A percentile compares a stretch with the other conserved stretches of the same genome.
phyloP scores from a whole-genome alignment of 1,139 yeast species.

The Arxiozyma slooffiae region DNA sequence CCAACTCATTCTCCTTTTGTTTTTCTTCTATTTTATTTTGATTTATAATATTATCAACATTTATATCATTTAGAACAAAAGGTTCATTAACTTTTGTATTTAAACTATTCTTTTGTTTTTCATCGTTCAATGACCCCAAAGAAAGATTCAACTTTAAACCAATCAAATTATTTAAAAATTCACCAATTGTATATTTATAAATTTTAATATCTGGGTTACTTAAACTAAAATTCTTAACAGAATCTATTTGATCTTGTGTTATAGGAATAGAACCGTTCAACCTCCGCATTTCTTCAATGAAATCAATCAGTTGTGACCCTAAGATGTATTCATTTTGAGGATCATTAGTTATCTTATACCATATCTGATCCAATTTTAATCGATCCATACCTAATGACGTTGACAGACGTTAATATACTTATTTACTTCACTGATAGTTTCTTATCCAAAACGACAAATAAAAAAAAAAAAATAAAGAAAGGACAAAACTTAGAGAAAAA shows the following conservation, averaged over 20 bases:
- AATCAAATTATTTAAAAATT: conserved; percentile 23
- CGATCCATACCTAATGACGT: neutral
- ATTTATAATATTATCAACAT: conserved; percentile 24
- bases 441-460: neutral
- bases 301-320: neutral
- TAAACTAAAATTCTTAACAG: conserved; percentile 24
- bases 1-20: conserved; percentile 13
- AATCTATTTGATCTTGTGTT: conserved; percentile 17
- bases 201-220: conserved; percentile 26
- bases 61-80: conserved; percentile 1
- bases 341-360: neutral
- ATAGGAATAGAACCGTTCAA: conserved; percentile 7
- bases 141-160: neutral
- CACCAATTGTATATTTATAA: conserved; percentile 26
- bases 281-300: neutral
- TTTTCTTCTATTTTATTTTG: conserved; percentile 18
- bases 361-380: conserved; percentile 1
- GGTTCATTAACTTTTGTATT: conserved; percentile 4
- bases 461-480: too few species aligned
- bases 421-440: neutral
- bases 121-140: neutral
- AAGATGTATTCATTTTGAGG: neutral
- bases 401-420: too few species aligned
- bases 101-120: neutral
- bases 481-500: too few species aligned